These are phyloP conservation scores for Scytalidium lignicola DNA, from an alignment of 2,329 filamentous ascomycete species.

Conservation along the genomic window DNA sequence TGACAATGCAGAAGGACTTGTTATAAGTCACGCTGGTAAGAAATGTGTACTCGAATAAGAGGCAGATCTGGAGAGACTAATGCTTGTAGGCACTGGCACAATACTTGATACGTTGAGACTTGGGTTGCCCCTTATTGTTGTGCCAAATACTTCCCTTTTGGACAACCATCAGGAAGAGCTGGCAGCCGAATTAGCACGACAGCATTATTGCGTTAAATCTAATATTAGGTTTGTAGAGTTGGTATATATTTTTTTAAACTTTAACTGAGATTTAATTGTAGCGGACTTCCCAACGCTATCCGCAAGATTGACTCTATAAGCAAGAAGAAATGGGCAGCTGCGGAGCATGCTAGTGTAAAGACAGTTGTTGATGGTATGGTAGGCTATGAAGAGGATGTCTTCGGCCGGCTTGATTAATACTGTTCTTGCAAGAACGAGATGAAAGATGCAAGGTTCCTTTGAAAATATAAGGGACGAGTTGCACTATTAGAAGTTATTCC, in stretches of 20 bases:
- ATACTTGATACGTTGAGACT: conserved; percentile 78
- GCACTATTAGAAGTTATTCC: too few relatives aligned
- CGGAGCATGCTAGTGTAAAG: neutral
- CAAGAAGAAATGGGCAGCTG: neutral
- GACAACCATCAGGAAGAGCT: conserved; percentile 91
- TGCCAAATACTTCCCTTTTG: conserved; percentile 76
- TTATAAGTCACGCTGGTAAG: conserved; percentile 86
- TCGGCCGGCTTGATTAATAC: conserved; percentile 12
- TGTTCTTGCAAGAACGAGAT: neutral
- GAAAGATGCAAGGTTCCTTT: neutral
- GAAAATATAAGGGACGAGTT: too few relatives aligned
- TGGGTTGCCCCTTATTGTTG: conserved; percentile 74
- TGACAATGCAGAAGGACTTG: conserved; percentile 49
- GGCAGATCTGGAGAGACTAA: neutral
- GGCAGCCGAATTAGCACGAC: conserved; percentile 66
- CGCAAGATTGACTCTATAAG: neutral
- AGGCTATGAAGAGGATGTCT: conserved; percentile 21
- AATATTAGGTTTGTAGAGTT: conserved; percentile 14
- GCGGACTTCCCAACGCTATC: neutral
- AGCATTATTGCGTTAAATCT: conserved; percentile 63
- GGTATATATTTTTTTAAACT: neutral
- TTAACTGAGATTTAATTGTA: neutral
- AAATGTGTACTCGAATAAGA: conserved; percentile 9
- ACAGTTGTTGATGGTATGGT: conserved; percentile 15
- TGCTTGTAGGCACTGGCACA: conserved; percentile 70